Evolutionary conservation across 805 yeast species (phyloP).

Genomic region (Zygosaccharomyces gambellarensis): DNA sequence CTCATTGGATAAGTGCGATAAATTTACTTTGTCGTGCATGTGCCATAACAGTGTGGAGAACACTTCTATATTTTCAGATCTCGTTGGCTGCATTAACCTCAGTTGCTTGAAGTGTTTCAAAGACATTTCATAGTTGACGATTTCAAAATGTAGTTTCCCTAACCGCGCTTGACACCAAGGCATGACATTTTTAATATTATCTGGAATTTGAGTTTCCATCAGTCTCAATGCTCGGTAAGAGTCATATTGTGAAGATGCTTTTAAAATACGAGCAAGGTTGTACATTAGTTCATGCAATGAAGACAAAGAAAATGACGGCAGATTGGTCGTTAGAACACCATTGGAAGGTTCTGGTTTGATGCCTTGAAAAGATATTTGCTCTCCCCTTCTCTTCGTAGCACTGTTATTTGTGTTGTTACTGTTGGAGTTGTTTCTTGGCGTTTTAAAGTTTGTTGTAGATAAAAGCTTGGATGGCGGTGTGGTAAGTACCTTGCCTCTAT

Average conservation of each 20-base stretch:
- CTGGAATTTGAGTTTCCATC: constrained; percentile 52
- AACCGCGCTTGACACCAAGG: constrained; percentile 82
- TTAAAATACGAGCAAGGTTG: constrained; percentile 19
- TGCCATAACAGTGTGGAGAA: constrained; percentile 93
- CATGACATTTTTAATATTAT: constrained; percentile 52
- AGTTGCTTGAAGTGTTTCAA: constrained; percentile 58
- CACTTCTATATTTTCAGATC: constrained; percentile 84
- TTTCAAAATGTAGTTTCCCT: constrained; percentile 81
- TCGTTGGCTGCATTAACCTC: constrained; percentile 65
- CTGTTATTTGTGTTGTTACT: constrained; percentile 2
- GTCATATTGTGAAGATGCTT: constrained; percentile 47
- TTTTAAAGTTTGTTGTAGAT: constrained; percentile 18
- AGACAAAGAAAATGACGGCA: constrained; percentile 5
- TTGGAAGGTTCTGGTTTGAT: constrained; percentile 8
- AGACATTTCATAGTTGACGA: constrained; percentile 77
- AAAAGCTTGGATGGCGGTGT: constrained; percentile 30
- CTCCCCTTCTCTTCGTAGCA: constrained; percentile 6
- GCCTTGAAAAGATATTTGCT: constrained; percentile 4
- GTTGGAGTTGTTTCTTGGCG: constrained; percentile 18
- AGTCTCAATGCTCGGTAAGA: constrained; percentile 74
- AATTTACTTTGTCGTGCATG: constrained; percentile 68
- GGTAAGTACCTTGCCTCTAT: constrained; percentile 17
- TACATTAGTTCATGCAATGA: constrained; percentile 16
- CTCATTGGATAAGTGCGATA: constrained; percentile 81
- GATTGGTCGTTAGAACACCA: constrained; percentile 4